These are phyloP conservation scores for Asterophora parasitica DNA, from an alignment of 768 basidiomycete species.

Conservation along the genomic window DNA sequence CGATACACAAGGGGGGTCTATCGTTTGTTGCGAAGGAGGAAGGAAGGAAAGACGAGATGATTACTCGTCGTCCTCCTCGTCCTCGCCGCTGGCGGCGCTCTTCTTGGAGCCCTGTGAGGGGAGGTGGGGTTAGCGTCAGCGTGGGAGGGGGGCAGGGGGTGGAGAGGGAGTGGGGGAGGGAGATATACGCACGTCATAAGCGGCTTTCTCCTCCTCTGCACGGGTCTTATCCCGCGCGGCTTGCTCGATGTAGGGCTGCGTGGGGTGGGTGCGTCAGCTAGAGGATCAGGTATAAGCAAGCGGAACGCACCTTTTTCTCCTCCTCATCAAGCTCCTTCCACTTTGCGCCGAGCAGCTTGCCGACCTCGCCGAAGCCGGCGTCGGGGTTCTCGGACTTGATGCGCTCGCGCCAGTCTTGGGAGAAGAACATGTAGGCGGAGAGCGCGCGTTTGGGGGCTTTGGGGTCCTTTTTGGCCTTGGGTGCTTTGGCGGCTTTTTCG, in stretches of 20 bases:
- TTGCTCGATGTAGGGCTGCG: constrained; percentile 82
- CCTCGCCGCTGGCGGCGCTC: constrained; percentile 25
- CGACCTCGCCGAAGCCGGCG: constrained; percentile 90
- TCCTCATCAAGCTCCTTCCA: constrained; percentile 94
- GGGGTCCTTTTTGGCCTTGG: constrained; percentile 68
- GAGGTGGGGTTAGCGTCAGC: not conserved
- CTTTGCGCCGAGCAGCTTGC: constrained; percentile 91
- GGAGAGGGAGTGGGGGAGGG: too few relatives aligned
- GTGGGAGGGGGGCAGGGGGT: not conserved
- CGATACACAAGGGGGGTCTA: too few relatives aligned
- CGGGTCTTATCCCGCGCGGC: constrained; percentile 85
- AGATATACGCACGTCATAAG: constrained; percentile 37
- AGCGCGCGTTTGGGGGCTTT: constrained; percentile 89
- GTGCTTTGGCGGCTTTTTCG: constrained; percentile 62
- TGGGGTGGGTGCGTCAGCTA: constrained; percentile 9
- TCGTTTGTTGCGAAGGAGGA: not conserved
- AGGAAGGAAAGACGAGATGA: not conserved
- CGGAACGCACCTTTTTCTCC: constrained; percentile 75
- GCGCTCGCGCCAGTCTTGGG: constrained; percentile 90
- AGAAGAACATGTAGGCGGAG: constrained; percentile 99
- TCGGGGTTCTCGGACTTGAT: constrained; percentile 97
- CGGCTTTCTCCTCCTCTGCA: constrained; percentile 74
- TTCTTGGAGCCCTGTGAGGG: constrained; percentile 20
- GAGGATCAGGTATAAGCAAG: constrained; percentile 3
- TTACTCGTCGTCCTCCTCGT: constrained; percentile 29